Conservation (phyloP, 805 yeast species). For the Wickerhamiella allomyrinae region DNA sequence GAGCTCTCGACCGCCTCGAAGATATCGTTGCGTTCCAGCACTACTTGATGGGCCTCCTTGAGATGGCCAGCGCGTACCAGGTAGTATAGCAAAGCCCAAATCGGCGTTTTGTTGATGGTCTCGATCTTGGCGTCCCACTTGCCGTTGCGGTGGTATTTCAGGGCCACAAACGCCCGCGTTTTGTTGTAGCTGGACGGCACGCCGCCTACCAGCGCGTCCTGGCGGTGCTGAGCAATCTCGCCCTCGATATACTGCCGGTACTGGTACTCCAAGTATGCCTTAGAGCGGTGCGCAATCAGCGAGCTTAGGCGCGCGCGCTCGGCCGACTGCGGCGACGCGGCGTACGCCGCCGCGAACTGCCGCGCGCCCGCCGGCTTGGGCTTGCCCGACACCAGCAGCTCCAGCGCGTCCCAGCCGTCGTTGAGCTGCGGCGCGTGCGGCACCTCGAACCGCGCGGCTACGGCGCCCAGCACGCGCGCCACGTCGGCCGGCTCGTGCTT, state of each 20-base stretch:
- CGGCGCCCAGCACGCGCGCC: neutral
- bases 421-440: slow-evolving; percentile 2
- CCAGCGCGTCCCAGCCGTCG: slow-evolving; percentile 15
- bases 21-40: slow-evolving; percentile 46
- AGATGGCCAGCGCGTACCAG: slow-evolving; percentile 71
- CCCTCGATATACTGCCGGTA: slow-evolving; percentile 62
- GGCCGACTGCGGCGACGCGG: slow-evolving; percentile 16
- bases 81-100: slow-evolving; percentile 89
- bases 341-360: slow-evolving; percentile 21
- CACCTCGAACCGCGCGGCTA: neutral
- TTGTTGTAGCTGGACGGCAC: slow-evolving; percentile 60
- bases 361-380: slow-evolving; percentile 17
- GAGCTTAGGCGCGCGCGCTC: slow-evolving; percentile 24
- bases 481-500: slow-evolving; percentile 3
- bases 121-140: slow-evolving; percentile 42
- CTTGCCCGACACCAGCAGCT: slow-evolving; percentile 6
- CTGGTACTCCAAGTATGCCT: slow-evolving; percentile 54
- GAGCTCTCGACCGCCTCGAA: slow-evolving; percentile 77
- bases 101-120: slow-evolving; percentile 67
- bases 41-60: slow-evolving; percentile 62
- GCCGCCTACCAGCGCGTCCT: slow-evolving; percentile 42
- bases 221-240: slow-evolving; percentile 37
- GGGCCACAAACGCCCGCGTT: slow-evolving; percentile 46
- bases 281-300: slow-evolving; percentile 40
- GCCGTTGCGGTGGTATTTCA: slow-evolving; percentile 30